Evolutionary conservation across 257 asterid genomes (phyloP), one percentile per base, ranked within the genome.

Genomic region (Solanum sejunctum): DNA sequence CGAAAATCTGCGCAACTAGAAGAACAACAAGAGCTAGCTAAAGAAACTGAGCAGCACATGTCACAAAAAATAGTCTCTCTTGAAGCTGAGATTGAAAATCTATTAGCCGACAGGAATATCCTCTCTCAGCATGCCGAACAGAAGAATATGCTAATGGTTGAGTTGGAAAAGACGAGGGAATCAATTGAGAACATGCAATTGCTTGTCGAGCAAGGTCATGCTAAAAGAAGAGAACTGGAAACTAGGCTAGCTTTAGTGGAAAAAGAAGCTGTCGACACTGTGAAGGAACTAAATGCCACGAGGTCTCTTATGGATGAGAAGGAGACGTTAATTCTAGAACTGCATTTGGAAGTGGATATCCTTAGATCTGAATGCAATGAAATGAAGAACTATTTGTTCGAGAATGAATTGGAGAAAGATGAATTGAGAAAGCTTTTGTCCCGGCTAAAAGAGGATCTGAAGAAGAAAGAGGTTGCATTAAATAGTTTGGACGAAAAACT

Each of bases 351-450:
- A 86, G 86, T 95, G 77, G 92, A 90, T 63, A 70, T 88, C 63
- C 91, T 95, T 85, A 89, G 80, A 85, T 85, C 88, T 21, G 92
- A 89, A 85, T 86, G 89, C 66, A 57, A 88, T 3, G 92, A 92
- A 77, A 73, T 93, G 84, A 87, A 88, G 87, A 58, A 84, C 20
- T 83, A 64, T 78, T 77, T 88, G 71, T 84, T 66, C 12, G 91
- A 89, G 85, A 89, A 92, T 45, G 92, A 85, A 87, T 13, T 82
- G 88, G 97, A 93, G 91, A 93, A 90, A 85, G 97, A 92, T 58
- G 90, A 89, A n/a, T 88, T 93, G 83, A 92, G 91, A 90, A 92
- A 92, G 86, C 92, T 89, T 84, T 89, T 92, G 61, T 45, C 84
- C 57, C 84, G 81, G 77, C 82, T 93, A 61, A 90, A 91, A 89